phyloP scores from a whole-genome alignment of 176 grass and related monocot genomes.

The Secale cereale region DNA sequence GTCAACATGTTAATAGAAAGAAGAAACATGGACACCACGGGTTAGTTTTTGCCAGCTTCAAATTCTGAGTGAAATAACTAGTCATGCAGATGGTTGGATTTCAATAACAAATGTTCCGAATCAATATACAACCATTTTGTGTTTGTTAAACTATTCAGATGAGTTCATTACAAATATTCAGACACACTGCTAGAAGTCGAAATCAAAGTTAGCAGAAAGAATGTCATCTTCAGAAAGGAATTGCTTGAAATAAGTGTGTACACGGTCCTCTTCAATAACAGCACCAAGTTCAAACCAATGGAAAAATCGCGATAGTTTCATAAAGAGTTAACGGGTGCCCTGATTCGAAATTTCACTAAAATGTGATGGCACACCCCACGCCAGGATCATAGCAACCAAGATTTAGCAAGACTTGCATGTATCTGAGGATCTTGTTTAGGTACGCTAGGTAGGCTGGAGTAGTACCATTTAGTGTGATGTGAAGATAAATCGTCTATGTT shows the following conservation, averaged over 20 bases:
- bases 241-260: not conserved
- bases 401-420: not conserved
- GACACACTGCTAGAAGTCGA: not conserved
- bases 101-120: not conserved
- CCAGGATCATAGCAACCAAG: not conserved
- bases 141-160: not conserved
- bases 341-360: not conserved
- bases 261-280: not conserved
- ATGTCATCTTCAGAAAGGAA: not conserved
- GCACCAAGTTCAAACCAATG: not conserved
- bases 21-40: not conserved
- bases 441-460: not conserved
- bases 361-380: not conserved
- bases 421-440: not conserved
- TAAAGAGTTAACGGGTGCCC: not conserved
- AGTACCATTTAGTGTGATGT: not conserved
- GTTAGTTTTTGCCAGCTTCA: not conserved
- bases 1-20: not conserved
- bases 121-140: not conserved
- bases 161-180: not conserved
- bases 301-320: not conserved
- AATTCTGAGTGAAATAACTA: not conserved
- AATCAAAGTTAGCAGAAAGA: not conserved
- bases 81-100: not conserved
- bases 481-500: not conserved